These are phyloP conservation scores for Neonectria faginata DNA, from an alignment of 2,329 filamentous ascomycete species.

Conservation along the genomic window DNA sequence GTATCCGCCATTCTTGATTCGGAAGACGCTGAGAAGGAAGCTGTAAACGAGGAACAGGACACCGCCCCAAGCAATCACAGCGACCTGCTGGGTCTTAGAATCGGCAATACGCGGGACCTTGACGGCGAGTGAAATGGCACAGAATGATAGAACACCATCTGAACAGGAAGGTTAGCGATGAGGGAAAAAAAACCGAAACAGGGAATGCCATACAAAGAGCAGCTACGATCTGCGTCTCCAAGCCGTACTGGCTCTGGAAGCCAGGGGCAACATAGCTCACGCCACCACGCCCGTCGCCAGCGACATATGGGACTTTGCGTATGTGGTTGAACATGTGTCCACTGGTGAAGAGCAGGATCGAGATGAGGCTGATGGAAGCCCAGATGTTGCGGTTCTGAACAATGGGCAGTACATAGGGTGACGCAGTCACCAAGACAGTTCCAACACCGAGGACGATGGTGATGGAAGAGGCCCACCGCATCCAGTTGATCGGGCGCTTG, in stretches of 20 bases:
- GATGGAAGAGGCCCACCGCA: constrained; percentile 75
- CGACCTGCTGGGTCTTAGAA: constrained; percentile 80
- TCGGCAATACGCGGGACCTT: constrained; percentile 93
- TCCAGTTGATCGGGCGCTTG: constrained; percentile 87
- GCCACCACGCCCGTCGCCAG: constrained; percentile 84
- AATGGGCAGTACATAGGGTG: constrained; percentile 83
- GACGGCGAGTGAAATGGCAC: constrained; percentile 88
- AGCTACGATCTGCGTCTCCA: constrained; percentile 96
- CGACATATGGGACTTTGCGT: constrained; percentile 92
- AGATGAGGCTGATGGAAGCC: constrained; percentile 89
- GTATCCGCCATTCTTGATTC: constrained; percentile 94
- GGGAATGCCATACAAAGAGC: constrained; percentile 83
- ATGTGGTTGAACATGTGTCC: constrained; percentile 99
- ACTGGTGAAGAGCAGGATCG: constrained; percentile 91
- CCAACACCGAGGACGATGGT: constrained; percentile 76
- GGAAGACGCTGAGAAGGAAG: constrained; percentile 93
- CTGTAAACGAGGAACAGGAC: constrained; percentile 88
- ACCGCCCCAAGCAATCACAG: constrained; percentile 82
- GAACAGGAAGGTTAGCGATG: constrained; percentile 51
- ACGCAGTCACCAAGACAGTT: constrained; percentile 77
- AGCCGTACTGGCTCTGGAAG: constrained; percentile 92
- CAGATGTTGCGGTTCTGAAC: constrained; percentile 93
- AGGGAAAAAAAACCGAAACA: neutral
- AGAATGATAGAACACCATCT: constrained; percentile 83
- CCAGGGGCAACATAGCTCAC: constrained; percentile 91